Percentiles rank a stretch among this genome's conserved stretches.
These are phyloP conservation scores for Discostella stelligera DNA, from an alignment of 352 stramenopile species.

Conservation along the genomic window DNA sequence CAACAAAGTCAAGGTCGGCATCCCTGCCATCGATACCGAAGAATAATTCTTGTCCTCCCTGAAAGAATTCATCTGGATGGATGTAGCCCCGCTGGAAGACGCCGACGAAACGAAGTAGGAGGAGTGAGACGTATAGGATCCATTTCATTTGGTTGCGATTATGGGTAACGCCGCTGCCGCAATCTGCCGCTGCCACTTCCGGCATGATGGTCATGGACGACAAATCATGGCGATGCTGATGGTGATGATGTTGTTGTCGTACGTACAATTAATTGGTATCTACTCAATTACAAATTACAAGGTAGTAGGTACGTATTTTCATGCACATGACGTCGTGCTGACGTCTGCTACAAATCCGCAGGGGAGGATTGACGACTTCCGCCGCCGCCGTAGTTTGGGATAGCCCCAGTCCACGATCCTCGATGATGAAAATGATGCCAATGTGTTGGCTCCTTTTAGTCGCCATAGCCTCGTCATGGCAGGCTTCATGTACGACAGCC, in stretches of 20 bases:
- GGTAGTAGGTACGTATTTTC: too few relatives aligned
- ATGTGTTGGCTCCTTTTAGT: neutral
- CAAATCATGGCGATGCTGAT: too few relatives aligned
- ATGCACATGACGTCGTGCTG: neutral
- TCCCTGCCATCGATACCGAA: constrained; percentile 39
- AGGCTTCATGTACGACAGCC: neutral
- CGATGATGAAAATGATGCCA: too few relatives aligned
- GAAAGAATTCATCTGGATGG: constrained; percentile 82
- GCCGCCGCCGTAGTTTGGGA: too few relatives aligned
- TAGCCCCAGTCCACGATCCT: neutral
- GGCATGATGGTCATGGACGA: too few relatives aligned
- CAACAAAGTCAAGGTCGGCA: neutral
- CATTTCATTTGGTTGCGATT: constrained; percentile 5
- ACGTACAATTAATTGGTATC: too few relatives aligned
- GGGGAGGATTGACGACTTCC: too few relatives aligned
- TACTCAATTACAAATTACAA: too few relatives aligned
- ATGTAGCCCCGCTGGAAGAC: constrained; percentile 62
- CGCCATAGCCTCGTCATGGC: neutral
- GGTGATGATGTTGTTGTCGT: too few relatives aligned
- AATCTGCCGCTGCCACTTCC: too few relatives aligned
- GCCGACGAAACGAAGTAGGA: constrained; percentile 39
- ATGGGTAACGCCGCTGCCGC: neutral
- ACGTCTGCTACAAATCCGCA: neutral
- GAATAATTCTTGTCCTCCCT: constrained; percentile 78
- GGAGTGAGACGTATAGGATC: constrained; percentile 41